phyloP scores from a whole-genome alignment of 2,329 filamentous ascomycete species.

The Calonectria pseudoreteaudii region DNA sequence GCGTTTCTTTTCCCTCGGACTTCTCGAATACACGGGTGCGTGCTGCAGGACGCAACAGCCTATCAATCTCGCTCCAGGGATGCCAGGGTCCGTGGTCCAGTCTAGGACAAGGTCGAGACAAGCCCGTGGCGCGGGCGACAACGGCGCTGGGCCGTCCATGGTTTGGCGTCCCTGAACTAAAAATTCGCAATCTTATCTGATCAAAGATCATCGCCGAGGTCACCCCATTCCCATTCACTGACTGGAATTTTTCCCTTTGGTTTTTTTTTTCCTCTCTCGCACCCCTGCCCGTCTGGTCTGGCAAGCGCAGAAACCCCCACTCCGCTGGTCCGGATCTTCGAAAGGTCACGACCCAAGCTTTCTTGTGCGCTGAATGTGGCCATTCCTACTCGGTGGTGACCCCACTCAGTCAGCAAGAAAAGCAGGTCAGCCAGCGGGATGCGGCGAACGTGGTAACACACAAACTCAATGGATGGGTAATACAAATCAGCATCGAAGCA shows the following conservation, averaged over 20 bases:
- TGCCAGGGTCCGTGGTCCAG: constrained; percentile 9
- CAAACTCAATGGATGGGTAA: background rate
- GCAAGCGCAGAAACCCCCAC: constrained; percentile 29
- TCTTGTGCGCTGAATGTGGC: constrained; percentile 11
- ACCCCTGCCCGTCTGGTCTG: background rate
- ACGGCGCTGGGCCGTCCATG: background rate
- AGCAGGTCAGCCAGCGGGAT: constrained; percentile 14
- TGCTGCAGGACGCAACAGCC: background rate
- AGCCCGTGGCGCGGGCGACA: constrained; percentile 14
- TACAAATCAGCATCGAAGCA: constrained; percentile 2
- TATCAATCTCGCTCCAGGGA: constrained; percentile 2
- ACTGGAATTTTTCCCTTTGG: background rate
- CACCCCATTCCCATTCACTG: constrained; percentile 27
- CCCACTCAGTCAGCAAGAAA: constrained; percentile 25
- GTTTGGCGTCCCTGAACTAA: constrained; percentile 20
- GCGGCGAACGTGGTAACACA: constrained; percentile 2
- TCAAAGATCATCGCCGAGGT: constrained; percentile 51
- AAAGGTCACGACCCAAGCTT: constrained; percentile 19
- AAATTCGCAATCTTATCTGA: constrained; percentile 40
- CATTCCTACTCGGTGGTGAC: constrained; percentile 20
- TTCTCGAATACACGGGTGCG: constrained; percentile 8
- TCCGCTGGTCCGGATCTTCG: constrained; percentile 25
- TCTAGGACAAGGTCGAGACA: constrained; percentile 2
- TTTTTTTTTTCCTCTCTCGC: constrained; percentile 6
- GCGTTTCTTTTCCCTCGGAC: background rate